These are phyloP conservation scores for Sarcomyxa edulis DNA, from an alignment of 768 basidiomycete species.

Conservation along the genomic window DNA sequence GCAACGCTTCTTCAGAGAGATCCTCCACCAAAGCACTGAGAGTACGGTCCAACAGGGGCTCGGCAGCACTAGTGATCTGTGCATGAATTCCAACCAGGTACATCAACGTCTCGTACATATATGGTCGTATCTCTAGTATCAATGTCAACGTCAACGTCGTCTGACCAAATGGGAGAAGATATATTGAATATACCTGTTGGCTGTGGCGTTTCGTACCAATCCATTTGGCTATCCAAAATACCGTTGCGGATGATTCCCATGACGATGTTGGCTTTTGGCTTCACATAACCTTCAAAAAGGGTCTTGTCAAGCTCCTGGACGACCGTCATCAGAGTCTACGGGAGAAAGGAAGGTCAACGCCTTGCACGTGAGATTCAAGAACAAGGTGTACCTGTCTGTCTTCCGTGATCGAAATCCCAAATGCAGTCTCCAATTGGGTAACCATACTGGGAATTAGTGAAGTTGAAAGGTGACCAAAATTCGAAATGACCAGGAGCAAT, in stretches of 20 bases:
- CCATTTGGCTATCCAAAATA: slow-evolving; percentile 74
- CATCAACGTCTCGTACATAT: slow-evolving; percentile 87
- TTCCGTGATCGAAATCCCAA: slow-evolving; percentile 64
- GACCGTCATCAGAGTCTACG: slow-evolving; percentile 67
- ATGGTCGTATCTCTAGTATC: slow-evolving; percentile 77
- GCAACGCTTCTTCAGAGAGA: slow-evolving; percentile 76
- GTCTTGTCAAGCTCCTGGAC: slow-evolving; percentile 83
- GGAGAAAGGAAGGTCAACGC: slow-evolving; percentile 8
- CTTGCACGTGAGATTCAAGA: background rate
- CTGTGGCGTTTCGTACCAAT: slow-evolving; percentile 93
- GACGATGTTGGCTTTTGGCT: slow-evolving; percentile 70
- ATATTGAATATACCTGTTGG: slow-evolving; percentile 76
- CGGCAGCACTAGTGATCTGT: slow-evolving; percentile 78
- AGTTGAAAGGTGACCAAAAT: slow-evolving; percentile 73
- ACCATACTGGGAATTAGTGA: slow-evolving; percentile 75
- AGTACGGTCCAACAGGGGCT: slow-evolving; percentile 76
- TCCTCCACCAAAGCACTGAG: slow-evolving; percentile 78
- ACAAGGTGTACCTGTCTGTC: slow-evolving; percentile 56
- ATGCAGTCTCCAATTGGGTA: slow-evolving; percentile 69
- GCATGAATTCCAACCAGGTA: slow-evolving; percentile 89
- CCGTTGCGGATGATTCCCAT: slow-evolving; percentile 69
- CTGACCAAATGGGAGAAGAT: background rate
- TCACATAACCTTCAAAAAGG: slow-evolving; percentile 84
- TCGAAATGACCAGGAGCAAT: slow-evolving; percentile 83
- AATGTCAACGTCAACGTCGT: background rate